These are phyloP conservation scores for Henningerozyma blattae DNA, from an alignment of 805 yeast species.

Conservation along the genomic window DNA sequence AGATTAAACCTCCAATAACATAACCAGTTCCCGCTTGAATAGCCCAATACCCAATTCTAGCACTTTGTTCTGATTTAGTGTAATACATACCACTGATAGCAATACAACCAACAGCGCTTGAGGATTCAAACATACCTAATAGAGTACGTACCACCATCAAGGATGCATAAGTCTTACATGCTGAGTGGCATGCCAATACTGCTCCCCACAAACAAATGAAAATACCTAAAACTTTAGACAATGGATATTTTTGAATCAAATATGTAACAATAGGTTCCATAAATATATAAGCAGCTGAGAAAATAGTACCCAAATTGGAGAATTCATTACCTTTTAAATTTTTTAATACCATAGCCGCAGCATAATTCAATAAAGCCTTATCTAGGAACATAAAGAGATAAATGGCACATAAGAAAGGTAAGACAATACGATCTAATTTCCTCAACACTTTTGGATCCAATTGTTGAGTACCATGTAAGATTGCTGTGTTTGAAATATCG, in stretches of 20 bases:
- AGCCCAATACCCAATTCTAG: slow-evolving; percentile 45
- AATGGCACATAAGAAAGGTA: slow-evolving; percentile 39
- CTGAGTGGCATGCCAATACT: slow-evolving; percentile 38
- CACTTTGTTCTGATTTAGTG: slow-evolving; percentile 38
- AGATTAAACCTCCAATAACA: slow-evolving; percentile 33
- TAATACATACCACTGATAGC: slow-evolving; percentile 54
- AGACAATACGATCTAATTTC: slow-evolving; percentile 37
- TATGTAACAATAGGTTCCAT: slow-evolving; percentile 39
- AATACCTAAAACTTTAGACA: slow-evolving; percentile 36
- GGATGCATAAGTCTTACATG: slow-evolving; percentile 39
- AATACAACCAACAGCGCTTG: slow-evolving; percentile 44
- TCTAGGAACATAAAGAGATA: slow-evolving; percentile 49
- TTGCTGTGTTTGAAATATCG: slow-evolving; percentile 1
- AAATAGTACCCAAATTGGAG: slow-evolving; percentile 40
- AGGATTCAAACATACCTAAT: slow-evolving; percentile 42
- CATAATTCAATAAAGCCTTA: slow-evolving; percentile 46
- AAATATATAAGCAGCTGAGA: slow-evolving; percentile 41
- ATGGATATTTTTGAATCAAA: slow-evolving; percentile 39
- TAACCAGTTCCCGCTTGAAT: slow-evolving; percentile 43
- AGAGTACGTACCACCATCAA: slow-evolving; percentile 44
- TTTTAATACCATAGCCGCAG: slow-evolving; percentile 48
- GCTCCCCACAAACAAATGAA: slow-evolving; percentile 44
- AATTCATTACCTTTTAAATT: slow-evolving; percentile 37
- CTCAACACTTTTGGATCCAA: slow-evolving; percentile 13
- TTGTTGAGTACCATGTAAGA: slow-evolving; percentile 16